phyloP scores from a whole-genome alignment of 2,329 filamentous ascomycete species.

The Trichoderma oligosporum region DNA sequence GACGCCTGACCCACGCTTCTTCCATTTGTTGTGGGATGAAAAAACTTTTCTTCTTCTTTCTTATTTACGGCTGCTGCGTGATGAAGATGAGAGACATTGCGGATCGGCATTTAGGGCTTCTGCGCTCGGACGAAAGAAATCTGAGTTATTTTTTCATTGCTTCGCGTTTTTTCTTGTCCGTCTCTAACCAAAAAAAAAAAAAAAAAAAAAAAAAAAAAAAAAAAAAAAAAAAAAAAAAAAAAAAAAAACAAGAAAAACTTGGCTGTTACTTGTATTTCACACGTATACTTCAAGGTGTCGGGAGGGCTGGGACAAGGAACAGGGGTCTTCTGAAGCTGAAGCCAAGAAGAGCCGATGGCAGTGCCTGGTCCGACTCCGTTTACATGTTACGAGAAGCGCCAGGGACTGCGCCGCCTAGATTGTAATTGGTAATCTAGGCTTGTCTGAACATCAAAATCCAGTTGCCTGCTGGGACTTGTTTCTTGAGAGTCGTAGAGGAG shows the following conservation, averaged over 20 bases:
- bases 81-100: neutral
- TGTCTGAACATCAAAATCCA: neutral
- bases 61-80: too few species aligned
- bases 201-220: neutral
- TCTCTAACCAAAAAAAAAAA: neutral
- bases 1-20: slow-evolving; percentile 13
- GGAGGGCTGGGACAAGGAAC: slow-evolving; percentile 13
- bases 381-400: slow-evolving; percentile 15
- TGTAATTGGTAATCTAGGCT: slow-evolving; percentile 3
- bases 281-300: too few species aligned
- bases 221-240: neutral
- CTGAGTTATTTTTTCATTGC: neutral
- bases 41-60: neutral
- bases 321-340: neutral
- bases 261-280: too few species aligned
- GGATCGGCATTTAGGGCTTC: slow-evolving; percentile 12
- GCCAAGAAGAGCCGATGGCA: slow-evolving; percentile 7
- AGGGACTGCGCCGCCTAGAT: slow-evolving; percentile 6
- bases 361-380: neutral
- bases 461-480: too few species aligned
- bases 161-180: neutral
- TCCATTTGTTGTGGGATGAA: neutral
- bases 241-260: neutral
- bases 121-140: neutral
- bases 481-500: too few species aligned